Base-by-base conservation (phyloP, 2,329 filamentous ascomycete species). In the Colletotrichum euphorbiae region DNA sequence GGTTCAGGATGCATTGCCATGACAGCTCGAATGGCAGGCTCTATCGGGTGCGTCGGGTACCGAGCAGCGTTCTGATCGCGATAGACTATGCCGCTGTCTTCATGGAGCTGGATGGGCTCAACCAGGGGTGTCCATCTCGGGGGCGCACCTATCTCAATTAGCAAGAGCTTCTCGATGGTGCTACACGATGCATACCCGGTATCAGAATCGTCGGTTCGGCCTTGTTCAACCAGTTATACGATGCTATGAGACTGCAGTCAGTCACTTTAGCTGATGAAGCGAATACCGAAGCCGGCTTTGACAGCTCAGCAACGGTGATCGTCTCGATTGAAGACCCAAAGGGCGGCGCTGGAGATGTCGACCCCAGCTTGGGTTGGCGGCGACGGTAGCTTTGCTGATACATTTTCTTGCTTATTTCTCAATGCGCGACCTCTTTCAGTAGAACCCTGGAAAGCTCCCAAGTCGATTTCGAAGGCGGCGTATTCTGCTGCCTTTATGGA, bases 51-150 rank as follows among this genome's bases (percentile, higher is more conserved):
- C 2, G 73, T 71, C 2, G 85, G 81, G 62, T 79, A 86, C 3
- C 77, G 78, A 0, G 84, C 84, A 0, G 85, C 82, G 67, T 89
- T 89, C 3, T 78, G 74, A 71, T 90, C 87, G 3, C 85, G 84
- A 68, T 81, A 88, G 71, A 84, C 89, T 0, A 77, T 71, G 2
- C 84, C 85, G 7, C 69, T 73, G 69, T 89, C 87, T 71, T 83
- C 74, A 4, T 71, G 36, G 11, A 87, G 75, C 40, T 75, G 70
- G 15, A 63, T 70, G 8, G 80, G 73, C 4, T 72, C 40, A 0
- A 69, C 8, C 1, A 78, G 77, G 1, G 85, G 85, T 1, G 81
- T 82, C 85, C 85, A 88, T 12, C 72, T 74, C 2, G 84, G 81
- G 12, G 85, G 86, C 70, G 77, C 79, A n/a, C 85, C 85, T 86